These are phyloP conservation scores for Ophiostoma piceae DNA, from an alignment of 2,329 filamentous ascomycete species.

Conservation along the genomic window DNA sequence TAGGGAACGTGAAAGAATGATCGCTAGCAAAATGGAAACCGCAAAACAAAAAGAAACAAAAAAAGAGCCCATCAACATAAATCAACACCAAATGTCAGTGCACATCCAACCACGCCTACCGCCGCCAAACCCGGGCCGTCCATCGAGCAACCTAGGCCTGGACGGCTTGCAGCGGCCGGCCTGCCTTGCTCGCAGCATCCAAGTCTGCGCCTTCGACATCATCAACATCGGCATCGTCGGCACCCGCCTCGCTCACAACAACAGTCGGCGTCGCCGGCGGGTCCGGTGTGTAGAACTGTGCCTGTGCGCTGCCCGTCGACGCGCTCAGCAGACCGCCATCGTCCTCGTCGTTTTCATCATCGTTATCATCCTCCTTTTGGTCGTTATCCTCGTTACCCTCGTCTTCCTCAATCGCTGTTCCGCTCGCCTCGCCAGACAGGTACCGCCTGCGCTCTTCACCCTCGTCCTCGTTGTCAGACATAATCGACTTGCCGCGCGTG, in stretches of 20 bases:
- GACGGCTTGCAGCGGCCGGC: slow-evolving; percentile 18
- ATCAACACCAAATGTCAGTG: not conserved
- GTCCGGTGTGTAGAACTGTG: slow-evolving; percentile 42
- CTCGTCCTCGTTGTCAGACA: slow-evolving; percentile 54
- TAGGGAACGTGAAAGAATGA: not conserved
- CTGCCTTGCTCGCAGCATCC: not conserved
- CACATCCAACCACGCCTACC: not conserved
- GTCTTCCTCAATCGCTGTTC: slow-evolving; percentile 33
- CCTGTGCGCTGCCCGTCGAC: slow-evolving; percentile 28
- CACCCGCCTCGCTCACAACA: not conserved
- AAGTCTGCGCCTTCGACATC: not conserved
- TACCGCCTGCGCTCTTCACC: slow-evolving; percentile 41
- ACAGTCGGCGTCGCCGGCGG: slow-evolving; percentile 34
- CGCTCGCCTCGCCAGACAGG: slow-evolving; percentile 21
- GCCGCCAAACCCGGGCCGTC: not conserved
- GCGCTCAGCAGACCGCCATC: slow-evolving; percentile 28
- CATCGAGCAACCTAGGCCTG: slow-evolving; percentile 18
- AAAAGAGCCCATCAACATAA: slow-evolving; percentile 4
- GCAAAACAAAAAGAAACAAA: not conserved
- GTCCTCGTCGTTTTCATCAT: slow-evolving; percentile 27
- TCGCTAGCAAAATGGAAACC: slow-evolving; percentile 1
- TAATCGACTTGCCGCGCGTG: slow-evolving; percentile 16
- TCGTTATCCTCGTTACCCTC: not conserved
- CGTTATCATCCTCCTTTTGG: slow-evolving; percentile 10
- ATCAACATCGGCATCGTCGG: not conserved